Evolutionary conservation across 1,284 basidiomycete species (phyloP), one percentile per base, ranked within the genome.

Genomic region (Inonotus hispidus): DNA sequence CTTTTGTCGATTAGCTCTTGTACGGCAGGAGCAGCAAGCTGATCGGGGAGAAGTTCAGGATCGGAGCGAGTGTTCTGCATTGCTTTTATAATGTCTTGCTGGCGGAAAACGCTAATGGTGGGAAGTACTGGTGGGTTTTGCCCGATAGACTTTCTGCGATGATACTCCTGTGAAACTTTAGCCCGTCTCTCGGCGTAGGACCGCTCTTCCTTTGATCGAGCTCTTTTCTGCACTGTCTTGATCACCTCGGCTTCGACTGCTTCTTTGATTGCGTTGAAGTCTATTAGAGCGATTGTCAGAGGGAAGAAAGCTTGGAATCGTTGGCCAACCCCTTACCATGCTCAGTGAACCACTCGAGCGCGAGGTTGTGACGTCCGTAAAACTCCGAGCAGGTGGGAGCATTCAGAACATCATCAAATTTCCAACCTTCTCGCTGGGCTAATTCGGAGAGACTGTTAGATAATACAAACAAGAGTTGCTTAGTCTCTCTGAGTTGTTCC

Each of bases 31-130:
- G 71, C 66, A n/a, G 74, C 63, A 19, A 74, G 68, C 10, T 70
- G 68, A 8, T 56, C 49, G 46, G 72, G 56, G 16, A 66, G 46
- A 39, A 59, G 59, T 2, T 47, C 27, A 27, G 55, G 39, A 4
- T 46, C 41, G 16, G 29, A 56, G 3, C 53, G 29, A 19, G 64
- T 68, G 23, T 67, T 71, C 58, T 75, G 75, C 52, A 82, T 65
- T 2, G 71, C 64, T 37, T 73, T 70, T 11, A 81, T 72, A 25
- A 75, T 72, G 0, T 79, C 75, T 1, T 83, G 71, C 54, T 69
- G 68, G 32, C 73, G 74, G 70, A 84, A 83, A 53, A 77, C 73
- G 10, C 67, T 52, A 25, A 81, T 67, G n/a, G 72, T 63, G 0
- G 81, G 82, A 8, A 83, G 60, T 23, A 70, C 59, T 8, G 59